Evolutionary conservation across 2,329 filamentous ascomycete species (phyloP), one percentile per base, ranked within the genome.

Genomic region (Penicillium sp.): DNA sequence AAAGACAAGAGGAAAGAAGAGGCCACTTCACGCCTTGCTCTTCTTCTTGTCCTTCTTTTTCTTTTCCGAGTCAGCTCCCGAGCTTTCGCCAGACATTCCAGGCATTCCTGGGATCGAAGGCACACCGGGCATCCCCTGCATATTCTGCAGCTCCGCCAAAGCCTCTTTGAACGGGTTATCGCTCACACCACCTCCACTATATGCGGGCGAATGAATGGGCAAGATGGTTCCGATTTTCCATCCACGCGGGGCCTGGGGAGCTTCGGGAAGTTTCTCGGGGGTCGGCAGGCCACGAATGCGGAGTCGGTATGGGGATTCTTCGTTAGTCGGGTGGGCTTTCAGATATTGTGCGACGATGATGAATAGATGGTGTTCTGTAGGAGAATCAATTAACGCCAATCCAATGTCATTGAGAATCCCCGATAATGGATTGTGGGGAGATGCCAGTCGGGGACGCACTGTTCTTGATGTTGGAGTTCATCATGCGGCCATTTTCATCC

Each of bases 111-210:
- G 72, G 49, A 73, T 73, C 29, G 70, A 70, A 4, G 74, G 71
- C 65, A 75, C 70, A 4, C 75, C 75, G 5, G 74, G 73, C 66
- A 78, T 71, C 5, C 75, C 75, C 55, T 70, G 68, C 61, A 76
- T 71, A 63, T 77, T 79, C 61, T 82, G 80, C 90, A 97, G 96
- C 78, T 95, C 91, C 68, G 86, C 88, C 92, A 97, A 96, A 82
- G 97, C 96, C 65, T 97, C 92, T 79, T 94, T 91, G 69, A 97
- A 86, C 58, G 97, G 85, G 69, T 97, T 96, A 74, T 99, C 94
- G 59, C 86, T 92, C 11, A 97, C 90, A 33, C 94, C 94, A 11
- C 94, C 94, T 8, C 94, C 94, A 51, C 89, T 94, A 76, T 97
- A 83, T 18, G 92, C 94, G 0, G 92, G 87, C 59, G 89, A 95